phyloP scores from a whole-genome alignment of 179 eudicot species.

The Dionaea muscipula region DNA sequence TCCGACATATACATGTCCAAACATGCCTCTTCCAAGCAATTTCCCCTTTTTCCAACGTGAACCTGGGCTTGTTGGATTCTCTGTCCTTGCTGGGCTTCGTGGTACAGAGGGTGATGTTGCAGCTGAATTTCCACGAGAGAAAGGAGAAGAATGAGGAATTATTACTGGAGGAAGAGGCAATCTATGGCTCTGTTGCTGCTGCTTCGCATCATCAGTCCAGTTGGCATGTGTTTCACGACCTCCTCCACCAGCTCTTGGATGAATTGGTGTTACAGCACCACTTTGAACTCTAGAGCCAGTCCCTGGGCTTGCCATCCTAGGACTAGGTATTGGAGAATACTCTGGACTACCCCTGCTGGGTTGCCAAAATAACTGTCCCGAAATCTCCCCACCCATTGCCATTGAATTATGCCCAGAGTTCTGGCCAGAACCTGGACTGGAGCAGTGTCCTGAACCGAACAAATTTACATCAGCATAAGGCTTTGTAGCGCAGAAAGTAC shows the following conservation, averaged over 20 bases:
- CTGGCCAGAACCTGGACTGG: slow-evolving; percentile 96
- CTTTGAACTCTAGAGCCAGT: slow-evolving; percentile 90
- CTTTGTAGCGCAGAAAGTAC: slow-evolving; percentile 57
- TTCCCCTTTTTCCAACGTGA: slow-evolving; percentile 90
- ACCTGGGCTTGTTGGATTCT: slow-evolving; percentile 68
- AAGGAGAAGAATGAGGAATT: slow-evolving; percentile 50
- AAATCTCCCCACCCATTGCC: slow-evolving; percentile 85
- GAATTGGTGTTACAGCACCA: slow-evolving; percentile 94
- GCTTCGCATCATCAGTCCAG: slow-evolving; percentile 66
- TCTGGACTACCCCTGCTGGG: slow-evolving; percentile 93
- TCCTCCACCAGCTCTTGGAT: slow-evolving; percentile 67
- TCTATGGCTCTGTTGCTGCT: slow-evolving; percentile 65
- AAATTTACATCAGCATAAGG: slow-evolving; percentile 62
- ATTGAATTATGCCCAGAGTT: slow-evolving; percentile 88
- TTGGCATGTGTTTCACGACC: slow-evolving; percentile 37
- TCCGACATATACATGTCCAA: slow-evolving; percentile 92
- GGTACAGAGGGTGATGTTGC: slow-evolving; percentile 89
- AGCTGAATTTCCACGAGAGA: slow-evolving; percentile 78
- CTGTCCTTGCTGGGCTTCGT: slow-evolving; percentile 82
- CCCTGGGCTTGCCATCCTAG: slow-evolving; percentile 86
- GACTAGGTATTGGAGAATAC: slow-evolving; percentile 87
- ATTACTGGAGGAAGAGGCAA: slow-evolving; percentile 81
- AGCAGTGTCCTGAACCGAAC: slow-evolving; percentile 88
- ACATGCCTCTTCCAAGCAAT: slow-evolving; percentile 87
- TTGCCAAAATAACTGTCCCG: slow-evolving; percentile 80